phyloP scores from a whole-genome alignment of 345 rosid species.

The Gossypium longicalyx region DNA sequence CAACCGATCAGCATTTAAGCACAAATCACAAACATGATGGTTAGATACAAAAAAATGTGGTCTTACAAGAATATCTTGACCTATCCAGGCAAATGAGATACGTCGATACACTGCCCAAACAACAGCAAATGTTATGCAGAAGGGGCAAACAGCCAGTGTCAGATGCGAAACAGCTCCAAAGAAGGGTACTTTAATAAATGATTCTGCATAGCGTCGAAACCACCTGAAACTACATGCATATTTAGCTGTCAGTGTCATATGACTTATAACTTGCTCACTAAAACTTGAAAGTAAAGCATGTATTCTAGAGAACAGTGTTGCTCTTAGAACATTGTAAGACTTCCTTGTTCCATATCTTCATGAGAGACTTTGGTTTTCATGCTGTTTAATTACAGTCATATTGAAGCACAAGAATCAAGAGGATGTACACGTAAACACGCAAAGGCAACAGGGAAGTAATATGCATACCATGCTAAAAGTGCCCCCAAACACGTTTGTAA shows the following conservation, averaged over 20 bases:
- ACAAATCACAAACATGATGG: neutral
- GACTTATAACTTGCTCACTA: neutral
- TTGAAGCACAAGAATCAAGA: neutral
- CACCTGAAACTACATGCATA: constrained; percentile 75
- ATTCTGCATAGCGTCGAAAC: constrained; percentile 71
- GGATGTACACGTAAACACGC: neutral
- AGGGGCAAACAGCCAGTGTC: constrained; percentile 82
- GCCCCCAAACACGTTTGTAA: constrained; percentile 91
- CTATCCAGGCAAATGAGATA: constrained; percentile 84
- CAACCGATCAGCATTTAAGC: neutral
- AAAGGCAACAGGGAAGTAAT: constrained; percentile 8
- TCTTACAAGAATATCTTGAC: constrained; percentile 98
- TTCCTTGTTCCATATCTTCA: neutral
- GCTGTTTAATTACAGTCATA: neutral
- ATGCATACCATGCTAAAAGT: constrained; percentile 74
- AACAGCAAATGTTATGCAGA: constrained; percentile 88
- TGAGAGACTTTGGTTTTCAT: neutral
- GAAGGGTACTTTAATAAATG: constrained; percentile 69
- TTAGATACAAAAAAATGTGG: neutral
- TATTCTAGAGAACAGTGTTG: neutral
- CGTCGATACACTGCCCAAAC: constrained; percentile 78
- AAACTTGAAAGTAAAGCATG: neutral
- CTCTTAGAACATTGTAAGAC: neutral
- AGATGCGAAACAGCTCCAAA: constrained; percentile 85
- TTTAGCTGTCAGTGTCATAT: constrained; percentile 38